Percentiles rank a stretch among this genome's conserved stretches.
Conservation (phyloP, 768 basidiomycete species). For the Nidularia pulvinata region DNA sequence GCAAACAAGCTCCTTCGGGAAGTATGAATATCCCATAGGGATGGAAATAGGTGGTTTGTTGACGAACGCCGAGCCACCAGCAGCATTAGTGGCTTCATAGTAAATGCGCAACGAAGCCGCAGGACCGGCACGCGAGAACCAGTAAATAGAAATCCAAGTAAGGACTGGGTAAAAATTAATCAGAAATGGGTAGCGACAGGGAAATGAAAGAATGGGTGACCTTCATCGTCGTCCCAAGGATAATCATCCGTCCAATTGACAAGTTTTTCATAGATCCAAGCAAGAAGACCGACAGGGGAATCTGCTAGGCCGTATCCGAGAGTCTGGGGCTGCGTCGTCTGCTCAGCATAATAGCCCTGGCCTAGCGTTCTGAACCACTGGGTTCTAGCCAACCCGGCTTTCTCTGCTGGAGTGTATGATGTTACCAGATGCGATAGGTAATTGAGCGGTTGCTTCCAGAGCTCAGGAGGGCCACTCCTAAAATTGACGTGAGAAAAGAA, state of each 20-base stretch:
- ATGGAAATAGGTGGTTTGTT: conserved; percentile 14
- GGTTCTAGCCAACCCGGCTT: conserved; percentile 24
- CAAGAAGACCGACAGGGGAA: conserved; percentile 53
- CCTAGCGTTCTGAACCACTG: conserved; percentile 22
- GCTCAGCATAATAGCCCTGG: conserved; percentile 34
- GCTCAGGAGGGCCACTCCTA: conserved; percentile 15
- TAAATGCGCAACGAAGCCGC: conserved; percentile 58
- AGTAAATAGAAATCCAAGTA: conserved; percentile 63
- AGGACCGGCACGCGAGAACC: conserved; percentile 59
- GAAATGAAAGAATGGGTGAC: conserved; percentile 17
- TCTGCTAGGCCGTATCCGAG: conserved; percentile 55
- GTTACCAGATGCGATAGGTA: conserved; percentile 23
- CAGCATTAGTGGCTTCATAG: conserved; percentile 36
- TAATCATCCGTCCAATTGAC: conserved; percentile 47
- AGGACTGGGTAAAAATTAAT: conserved; percentile 33
- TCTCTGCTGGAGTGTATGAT: conserved; percentile 24
- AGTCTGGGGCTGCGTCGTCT: conserved; percentile 50
- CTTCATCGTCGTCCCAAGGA: conserved; percentile 55
- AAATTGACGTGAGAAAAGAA: not conserved
- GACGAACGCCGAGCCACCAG: not conserved
- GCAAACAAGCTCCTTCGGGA: conserved; percentile 39
- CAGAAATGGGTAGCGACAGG: conserved; percentile 4
- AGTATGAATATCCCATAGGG: conserved; percentile 45
- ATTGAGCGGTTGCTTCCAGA: conserved; percentile 16
- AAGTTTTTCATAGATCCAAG: conserved; percentile 53